Conservation (phyloP, 371 early-diverging fungal genomes). For the Syncephalastrum sp. region DNA sequence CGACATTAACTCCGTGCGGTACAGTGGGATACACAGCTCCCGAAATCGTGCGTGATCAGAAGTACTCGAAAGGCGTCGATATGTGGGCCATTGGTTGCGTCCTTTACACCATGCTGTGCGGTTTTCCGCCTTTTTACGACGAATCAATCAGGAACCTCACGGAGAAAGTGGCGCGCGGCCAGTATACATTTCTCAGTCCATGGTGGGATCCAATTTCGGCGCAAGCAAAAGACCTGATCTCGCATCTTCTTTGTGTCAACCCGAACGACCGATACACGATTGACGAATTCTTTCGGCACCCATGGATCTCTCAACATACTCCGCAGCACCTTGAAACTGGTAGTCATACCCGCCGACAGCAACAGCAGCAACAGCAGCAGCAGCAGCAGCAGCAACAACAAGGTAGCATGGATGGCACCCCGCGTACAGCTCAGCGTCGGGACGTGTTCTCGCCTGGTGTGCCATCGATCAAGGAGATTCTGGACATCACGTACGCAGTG, state of each 20-base stretch:
- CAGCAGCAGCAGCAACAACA: too few species aligned
- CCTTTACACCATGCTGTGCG: slow-evolving; percentile 75
- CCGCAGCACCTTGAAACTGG: too few species aligned
- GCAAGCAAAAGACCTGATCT: slow-evolving; percentile 73
- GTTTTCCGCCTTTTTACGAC: slow-evolving; percentile 79
- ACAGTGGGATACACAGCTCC: slow-evolving; percentile 83
- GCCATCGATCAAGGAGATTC: slow-evolving; percentile 48
- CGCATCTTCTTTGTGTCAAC: slow-evolving; percentile 56
- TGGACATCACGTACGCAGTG: slow-evolving; percentile 53
- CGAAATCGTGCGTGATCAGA: slow-evolving; percentile 69
- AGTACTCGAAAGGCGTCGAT: slow-evolving; percentile 72
- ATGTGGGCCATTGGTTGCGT: slow-evolving; percentile 87
- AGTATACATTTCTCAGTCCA: slow-evolving; percentile 66
- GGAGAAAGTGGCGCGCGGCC: slow-evolving; percentile 62
- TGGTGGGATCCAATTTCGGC: slow-evolving; percentile 77
- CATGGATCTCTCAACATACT: slow-evolving; percentile 61
- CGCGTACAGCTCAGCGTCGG: too few species aligned
- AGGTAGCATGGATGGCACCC: too few species aligned
- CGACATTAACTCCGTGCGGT: slow-evolving; percentile 76
- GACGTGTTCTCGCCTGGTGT: slow-evolving; percentile 43
- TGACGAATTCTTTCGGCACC: slow-evolving; percentile 73
- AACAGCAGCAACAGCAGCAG: too few species aligned
- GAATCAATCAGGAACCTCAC: slow-evolving; percentile 62
- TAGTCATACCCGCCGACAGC: too few species aligned
- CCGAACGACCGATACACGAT: slow-evolving; percentile 59